Base-by-base conservation (phyloP, 805 yeast species). In the Barnettozyma sp. region DNA sequence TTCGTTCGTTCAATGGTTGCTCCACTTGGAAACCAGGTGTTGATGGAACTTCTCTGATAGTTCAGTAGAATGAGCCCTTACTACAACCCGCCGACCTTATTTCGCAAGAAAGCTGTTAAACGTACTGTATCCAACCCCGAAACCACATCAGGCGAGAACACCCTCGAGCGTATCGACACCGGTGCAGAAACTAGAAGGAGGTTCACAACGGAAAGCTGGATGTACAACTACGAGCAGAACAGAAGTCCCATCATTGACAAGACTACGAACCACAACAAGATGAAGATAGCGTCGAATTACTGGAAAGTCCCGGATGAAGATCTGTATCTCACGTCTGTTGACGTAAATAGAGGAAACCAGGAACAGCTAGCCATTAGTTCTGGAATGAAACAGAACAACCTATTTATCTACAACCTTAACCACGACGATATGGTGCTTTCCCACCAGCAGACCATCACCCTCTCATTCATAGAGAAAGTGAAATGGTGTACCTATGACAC, bases 401-500 rank as follows among this genome's bases (percentile, higher is more conserved):
- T 77, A 32, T 72, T 65, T 43, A 66, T 77, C 26, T 77, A 72
- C 47, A 66, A 66, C 33, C 49, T 74, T 34, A 67, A 68, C 42
- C 39, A 60, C 9, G 44, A 55, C 2, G 54, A 58, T 22, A 63
- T 62, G 40, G 58, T 62, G 27, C 56, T 77, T 32, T 70, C 77
- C 18, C 82, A 77, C 52, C 67, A 72, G 38, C 70, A 70, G 43
- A 73, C 81, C n/a, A 73, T 77, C 33, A 46, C 77, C 0, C 54
- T 77, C 21, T 78, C 83, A 3, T 66, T 70, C 44, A 71, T 76
- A 19, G 63, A 71, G 38, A 60, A 71, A 2, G 51, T 74, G 54
- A 62, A 69, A 42, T 77, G 82, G 79, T 59, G 73, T 11, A 68
- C 68, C 4, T 54, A 59, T 25, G 55, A 54, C 16, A 45, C 44